phyloP scores from a whole-genome alignment of 2,329 filamentous ascomycete species.

The Calonectria montana region DNA sequence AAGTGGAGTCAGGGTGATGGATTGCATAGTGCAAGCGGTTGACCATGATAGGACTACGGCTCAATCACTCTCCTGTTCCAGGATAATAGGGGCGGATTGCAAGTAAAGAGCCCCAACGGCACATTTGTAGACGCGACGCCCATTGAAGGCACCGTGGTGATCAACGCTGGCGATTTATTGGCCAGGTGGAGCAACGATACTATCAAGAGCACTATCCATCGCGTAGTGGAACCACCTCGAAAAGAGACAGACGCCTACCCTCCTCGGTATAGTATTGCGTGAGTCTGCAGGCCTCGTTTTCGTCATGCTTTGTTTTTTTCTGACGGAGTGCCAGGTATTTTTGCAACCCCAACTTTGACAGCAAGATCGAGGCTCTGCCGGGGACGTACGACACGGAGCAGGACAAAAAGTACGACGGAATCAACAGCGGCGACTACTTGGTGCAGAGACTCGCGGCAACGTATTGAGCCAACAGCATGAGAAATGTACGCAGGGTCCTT shows the following conservation, averaged over 20 bases:
- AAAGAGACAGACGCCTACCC: slow-evolving; percentile 71
- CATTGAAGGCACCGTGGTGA: slow-evolving; percentile 82
- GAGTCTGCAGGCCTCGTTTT: slow-evolving; percentile 42
- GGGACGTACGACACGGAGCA: slow-evolving; percentile 74
- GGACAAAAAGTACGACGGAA: slow-evolving; percentile 82
- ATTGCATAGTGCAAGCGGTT: not conserved
- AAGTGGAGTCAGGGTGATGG: slow-evolving; percentile 22
- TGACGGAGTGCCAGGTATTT: slow-evolving; percentile 71
- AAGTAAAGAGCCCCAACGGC: slow-evolving; percentile 76
- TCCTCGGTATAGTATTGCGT: slow-evolving; percentile 87
- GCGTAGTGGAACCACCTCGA: slow-evolving; percentile 86
- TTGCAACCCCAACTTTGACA: slow-evolving; percentile 86
- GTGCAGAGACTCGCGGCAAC: slow-evolving; percentile 82
- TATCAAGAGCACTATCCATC: slow-evolving; percentile 90
- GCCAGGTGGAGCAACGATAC: slow-evolving; percentile 91
- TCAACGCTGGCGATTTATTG: slow-evolving; percentile 90
- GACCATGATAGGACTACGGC: slow-evolving; percentile 61
- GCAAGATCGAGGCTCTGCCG: slow-evolving; percentile 82
- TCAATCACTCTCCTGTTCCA: slow-evolving; percentile 73
- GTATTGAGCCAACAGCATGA: slow-evolving; percentile 55
- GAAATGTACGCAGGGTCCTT: not conserved
- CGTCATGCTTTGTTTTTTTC: not conserved
- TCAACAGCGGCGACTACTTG: slow-evolving; percentile 85
- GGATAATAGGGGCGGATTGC: slow-evolving; percentile 65
- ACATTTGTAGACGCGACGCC: slow-evolving; percentile 86